Evolutionary conservation across 805 yeast species (phyloP).

Genomic region (Pachysolen tannophilus): DNA sequence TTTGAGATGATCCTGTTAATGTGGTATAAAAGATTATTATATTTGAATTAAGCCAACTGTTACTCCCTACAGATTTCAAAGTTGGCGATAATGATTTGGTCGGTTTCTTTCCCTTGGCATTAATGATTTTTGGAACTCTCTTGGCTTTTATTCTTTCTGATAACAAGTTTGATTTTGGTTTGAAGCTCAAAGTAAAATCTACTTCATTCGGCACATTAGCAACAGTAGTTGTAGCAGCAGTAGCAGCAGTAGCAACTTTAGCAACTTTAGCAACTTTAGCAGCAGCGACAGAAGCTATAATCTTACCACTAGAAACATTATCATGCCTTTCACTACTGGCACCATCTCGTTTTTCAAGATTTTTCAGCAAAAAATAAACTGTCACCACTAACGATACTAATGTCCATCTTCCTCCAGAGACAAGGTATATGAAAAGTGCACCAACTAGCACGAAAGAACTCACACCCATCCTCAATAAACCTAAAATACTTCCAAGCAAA

Average conservation of each 20-base stretch:
- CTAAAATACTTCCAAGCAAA: too few relatives aligned
- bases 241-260: too few relatives aligned
- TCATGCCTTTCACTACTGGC: background rate
- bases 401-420: conserved; percentile 36
- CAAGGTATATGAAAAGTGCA: too few relatives aligned
- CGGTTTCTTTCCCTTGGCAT: too few relatives aligned
- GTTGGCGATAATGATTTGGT: conserved; percentile 20
- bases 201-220: background rate
- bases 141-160: conserved; percentile 15
- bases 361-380: conserved; percentile 8
- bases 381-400: conserved; percentile 20
- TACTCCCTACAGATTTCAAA: conserved; percentile 29
- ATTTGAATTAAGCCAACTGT: conserved; percentile 43
- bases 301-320: background rate
- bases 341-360: background rate
- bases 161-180: background rate
- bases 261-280: background rate
- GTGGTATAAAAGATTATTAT: conserved; percentile 74
- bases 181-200: conserved; percentile 5
- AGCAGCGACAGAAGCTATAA: background rate
- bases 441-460: too few relatives aligned
- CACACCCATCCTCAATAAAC: too few relatives aligned
- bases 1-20: conserved; percentile 73
- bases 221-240: too few relatives aligned
- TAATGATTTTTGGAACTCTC: conserved; percentile 34